phyloP scores from a whole-genome alignment of 805 yeast genomes.

The Candida tibetensis region DNA sequence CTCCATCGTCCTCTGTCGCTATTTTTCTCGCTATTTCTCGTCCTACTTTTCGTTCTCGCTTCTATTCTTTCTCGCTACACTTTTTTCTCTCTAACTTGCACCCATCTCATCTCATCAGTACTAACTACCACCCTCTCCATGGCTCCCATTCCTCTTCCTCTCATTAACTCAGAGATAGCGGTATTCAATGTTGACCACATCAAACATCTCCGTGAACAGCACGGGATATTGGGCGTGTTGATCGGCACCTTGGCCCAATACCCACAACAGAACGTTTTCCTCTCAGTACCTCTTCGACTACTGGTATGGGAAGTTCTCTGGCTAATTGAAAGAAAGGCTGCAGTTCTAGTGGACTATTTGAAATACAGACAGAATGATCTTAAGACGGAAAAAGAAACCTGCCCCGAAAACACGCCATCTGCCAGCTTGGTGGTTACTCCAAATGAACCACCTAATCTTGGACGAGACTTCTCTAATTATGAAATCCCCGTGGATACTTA shows the following conservation, averaged over 20 bases:
- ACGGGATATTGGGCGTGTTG: conserved; percentile 71
- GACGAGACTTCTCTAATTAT: neutral
- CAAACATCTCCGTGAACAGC: conserved; percentile 48
- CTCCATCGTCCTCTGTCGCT: too few species aligned
- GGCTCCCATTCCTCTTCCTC: conserved; percentile 17
- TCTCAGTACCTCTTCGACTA: conserved; percentile 78
- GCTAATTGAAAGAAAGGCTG: conserved; percentile 47
- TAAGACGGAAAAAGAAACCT: neutral
- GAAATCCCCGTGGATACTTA: conserved; percentile 1
- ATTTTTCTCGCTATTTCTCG: too few species aligned
- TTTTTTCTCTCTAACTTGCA: too few species aligned
- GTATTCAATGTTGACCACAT: conserved; percentile 59
- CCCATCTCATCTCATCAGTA: too few species aligned
- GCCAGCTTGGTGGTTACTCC: conserved; percentile 8
- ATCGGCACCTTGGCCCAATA: conserved; percentile 82
- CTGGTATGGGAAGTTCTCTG: conserved; percentile 71
- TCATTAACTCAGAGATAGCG: conserved; percentile 36
- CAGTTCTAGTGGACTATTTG: conserved; percentile 42
- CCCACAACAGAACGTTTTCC: conserved; percentile 90
- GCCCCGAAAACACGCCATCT: neutral
- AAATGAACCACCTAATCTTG: neutral
- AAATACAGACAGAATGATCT: conserved; percentile 13
- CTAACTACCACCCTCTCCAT: too few species aligned
- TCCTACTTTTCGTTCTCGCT: too few species aligned
- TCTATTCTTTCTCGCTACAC: too few species aligned